A percentile compares a stretch with the other conserved stretches of the same genome.
These are phyloP conservation scores for Tulasnella calospora DNA, from an alignment of 768 basidiomycete genomes.

Conservation along the genomic window DNA sequence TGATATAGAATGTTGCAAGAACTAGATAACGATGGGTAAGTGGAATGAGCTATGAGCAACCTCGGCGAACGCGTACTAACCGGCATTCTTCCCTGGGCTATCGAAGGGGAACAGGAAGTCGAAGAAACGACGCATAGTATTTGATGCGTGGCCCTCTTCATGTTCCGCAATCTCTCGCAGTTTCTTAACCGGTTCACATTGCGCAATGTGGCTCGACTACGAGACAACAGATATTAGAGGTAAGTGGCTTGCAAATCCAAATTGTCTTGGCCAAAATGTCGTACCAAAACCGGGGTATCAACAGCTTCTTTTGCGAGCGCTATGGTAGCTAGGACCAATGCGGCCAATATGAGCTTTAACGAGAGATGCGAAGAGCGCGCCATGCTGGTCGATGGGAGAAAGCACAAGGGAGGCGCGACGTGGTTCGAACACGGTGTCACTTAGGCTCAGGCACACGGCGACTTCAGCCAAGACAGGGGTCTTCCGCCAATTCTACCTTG, in stretches of 20 bases:
- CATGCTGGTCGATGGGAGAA: neutral
- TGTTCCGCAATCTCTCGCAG: constrained; percentile 57
- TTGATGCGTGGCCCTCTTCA: constrained; percentile 61
- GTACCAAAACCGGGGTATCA: neutral
- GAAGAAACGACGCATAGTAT: constrained; percentile 75
- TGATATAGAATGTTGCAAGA: constrained; percentile 91
- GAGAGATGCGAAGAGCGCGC: constrained; percentile 8
- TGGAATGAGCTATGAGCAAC: constrained; percentile 18
- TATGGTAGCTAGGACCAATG: neutral
- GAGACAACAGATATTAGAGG: neutral
- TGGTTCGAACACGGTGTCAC: constrained; percentile 8
- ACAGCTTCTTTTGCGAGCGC: neutral
- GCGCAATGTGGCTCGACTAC: constrained; percentile 45
- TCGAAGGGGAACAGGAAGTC: constrained; percentile 78
- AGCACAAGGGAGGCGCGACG: neutral
- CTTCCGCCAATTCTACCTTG: constrained; percentile 2
- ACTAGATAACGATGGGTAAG: constrained; percentile 41
- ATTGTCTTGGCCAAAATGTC: constrained; percentile 8
- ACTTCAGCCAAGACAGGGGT: constrained; percentile 14
- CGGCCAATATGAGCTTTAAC: neutral
- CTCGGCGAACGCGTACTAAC: constrained; percentile 35
- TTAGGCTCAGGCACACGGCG: constrained; percentile 9
- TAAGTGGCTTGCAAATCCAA: neutral
- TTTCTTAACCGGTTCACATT: constrained; percentile 42
- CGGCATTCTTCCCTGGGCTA: constrained; percentile 78